Evolutionary conservation across 108 stramenopile genomes (phyloP).

Genomic region (Cyclotella sp.): DNA sequence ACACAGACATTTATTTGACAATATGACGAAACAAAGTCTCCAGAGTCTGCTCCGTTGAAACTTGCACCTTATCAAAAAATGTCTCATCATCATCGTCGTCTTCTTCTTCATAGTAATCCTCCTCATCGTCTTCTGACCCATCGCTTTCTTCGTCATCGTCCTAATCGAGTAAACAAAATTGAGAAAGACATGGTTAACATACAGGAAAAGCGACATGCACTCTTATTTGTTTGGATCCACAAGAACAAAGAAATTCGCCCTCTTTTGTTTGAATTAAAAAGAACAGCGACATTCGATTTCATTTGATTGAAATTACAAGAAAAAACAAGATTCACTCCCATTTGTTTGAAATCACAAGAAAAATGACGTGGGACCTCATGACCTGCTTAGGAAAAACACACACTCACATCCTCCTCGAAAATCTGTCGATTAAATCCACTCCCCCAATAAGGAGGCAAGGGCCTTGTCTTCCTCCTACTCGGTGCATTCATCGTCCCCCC

Average conservation of each 20-base stretch:
- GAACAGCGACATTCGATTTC: no score
- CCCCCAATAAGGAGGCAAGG: constrained; percentile 35
- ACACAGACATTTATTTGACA: constrained; percentile 28
- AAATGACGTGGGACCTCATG: no score
- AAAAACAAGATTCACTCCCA: no score
- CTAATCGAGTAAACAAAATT: not conserved
- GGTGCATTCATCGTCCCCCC: constrained; percentile 9
- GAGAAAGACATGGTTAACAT: not conserved
- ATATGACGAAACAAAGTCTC: constrained; percentile 50
- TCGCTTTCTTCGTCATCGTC: constrained; percentile 33
- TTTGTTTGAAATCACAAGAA: no score
- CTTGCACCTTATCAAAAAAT: constrained; percentile 45
- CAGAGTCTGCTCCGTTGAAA: constrained; percentile 50
- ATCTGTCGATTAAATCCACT: constrained; percentile 35
- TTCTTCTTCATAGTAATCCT: constrained; percentile 33
- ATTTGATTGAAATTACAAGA: no score
- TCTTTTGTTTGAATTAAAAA: no score
- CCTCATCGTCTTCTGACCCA: constrained; percentile 30
- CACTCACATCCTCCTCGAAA: constrained; percentile 17
- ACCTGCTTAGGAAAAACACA: not conserved
- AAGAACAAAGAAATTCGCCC: no score
- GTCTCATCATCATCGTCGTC: constrained; percentile 55
- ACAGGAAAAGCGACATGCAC: no score
- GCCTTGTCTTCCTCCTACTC: constrained; percentile 15
- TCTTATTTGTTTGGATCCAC: no score